phyloP scores from a whole-genome alignment of 805 yeast species.

The Ogataea henricii region DNA sequence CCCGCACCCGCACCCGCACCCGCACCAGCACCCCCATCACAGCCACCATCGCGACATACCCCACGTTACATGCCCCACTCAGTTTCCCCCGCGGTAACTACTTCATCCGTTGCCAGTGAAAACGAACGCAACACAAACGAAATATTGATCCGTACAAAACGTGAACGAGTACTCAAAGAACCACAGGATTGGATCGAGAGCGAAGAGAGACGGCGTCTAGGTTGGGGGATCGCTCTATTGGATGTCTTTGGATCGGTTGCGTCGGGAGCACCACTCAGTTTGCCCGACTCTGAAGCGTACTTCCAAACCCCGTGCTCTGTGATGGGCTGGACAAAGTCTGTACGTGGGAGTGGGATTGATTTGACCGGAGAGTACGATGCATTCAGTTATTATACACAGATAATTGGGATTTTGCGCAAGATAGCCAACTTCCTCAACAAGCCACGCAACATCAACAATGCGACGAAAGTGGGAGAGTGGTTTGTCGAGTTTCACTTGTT shows the following conservation, averaged over 20 bases:
- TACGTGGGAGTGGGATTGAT: not conserved
- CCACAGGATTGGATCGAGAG: conserved; percentile 41
- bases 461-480: conserved; percentile 21
- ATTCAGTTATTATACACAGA: conserved; percentile 24
- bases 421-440: conserved; percentile 19
- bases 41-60: too few relatives aligned
- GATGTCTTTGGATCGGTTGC: conserved; percentile 41
- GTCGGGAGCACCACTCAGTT: conserved; percentile 34
- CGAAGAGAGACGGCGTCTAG: conserved; percentile 38
- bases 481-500: conserved; percentile 21
- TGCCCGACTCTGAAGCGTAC: conserved; percentile 23
- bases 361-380: conserved; percentile 16
- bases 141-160: conserved; percentile 21
- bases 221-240: conserved; percentile 38
- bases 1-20: not conserved
- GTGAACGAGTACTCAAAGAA: conserved; percentile 21
- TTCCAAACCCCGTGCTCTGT: conserved; percentile 23
- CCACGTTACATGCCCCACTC: not conserved
- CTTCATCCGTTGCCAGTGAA: conserved; percentile 1
- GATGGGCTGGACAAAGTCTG: conserved; percentile 13
- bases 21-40: too few relatives aligned
- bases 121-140: not conserved
- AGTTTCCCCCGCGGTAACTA: not conserved
- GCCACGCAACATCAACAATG: conserved; percentile 20
- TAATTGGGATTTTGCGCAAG: conserved; percentile 19